phyloP scores from a whole-genome alignment of 2,329 filamentous ascomycete genomes.

The Metarhizium brunneum region DNA sequence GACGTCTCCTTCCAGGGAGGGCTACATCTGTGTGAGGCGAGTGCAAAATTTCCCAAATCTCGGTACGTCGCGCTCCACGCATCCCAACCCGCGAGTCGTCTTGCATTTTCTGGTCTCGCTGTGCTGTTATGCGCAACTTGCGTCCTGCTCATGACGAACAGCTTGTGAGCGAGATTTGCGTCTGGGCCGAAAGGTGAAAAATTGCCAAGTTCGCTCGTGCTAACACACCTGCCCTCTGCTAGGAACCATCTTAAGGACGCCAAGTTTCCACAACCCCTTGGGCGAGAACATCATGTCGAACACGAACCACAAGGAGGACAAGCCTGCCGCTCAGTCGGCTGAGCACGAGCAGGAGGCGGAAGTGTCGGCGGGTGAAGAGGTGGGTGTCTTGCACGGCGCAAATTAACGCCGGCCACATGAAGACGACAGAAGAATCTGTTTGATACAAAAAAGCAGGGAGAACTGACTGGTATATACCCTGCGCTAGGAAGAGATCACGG shows the following conservation, averaged over 20 bases:
- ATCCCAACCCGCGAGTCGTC: neutral
- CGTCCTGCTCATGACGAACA: too few relatives aligned
- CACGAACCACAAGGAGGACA: conserved; percentile 4
- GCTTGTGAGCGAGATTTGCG: too few relatives aligned
- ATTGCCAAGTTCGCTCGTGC: too few relatives aligned
- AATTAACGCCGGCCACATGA: neutral
- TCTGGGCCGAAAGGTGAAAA: too few relatives aligned
- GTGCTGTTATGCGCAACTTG: too few relatives aligned
- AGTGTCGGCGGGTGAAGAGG: conserved; percentile 11
- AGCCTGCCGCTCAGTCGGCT: conserved; percentile 3
- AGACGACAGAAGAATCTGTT: neutral
- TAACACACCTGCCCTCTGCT: too few relatives aligned
- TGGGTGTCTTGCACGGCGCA: conserved; percentile 6
- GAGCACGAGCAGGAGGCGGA: conserved; percentile 6
- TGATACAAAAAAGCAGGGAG: conserved; percentile 8
- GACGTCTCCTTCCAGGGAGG: neutral
- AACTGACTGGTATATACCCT: conserved; percentile 20
- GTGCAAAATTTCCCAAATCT: neutral
- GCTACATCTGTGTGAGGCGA: neutral
- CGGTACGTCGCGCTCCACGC: neutral
- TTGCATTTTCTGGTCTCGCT: neutral
- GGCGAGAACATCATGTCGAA: conserved; percentile 5
- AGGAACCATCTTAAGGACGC: too few relatives aligned
- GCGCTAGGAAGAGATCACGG: conserved; percentile 65
- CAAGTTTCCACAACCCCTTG: neutral